A percentile compares a stretch with the other conserved stretches of the same genome.
Conservation (phyloP, 495 filamentous ascomycete genomes). For the Aspergillus campestris region DNA sequence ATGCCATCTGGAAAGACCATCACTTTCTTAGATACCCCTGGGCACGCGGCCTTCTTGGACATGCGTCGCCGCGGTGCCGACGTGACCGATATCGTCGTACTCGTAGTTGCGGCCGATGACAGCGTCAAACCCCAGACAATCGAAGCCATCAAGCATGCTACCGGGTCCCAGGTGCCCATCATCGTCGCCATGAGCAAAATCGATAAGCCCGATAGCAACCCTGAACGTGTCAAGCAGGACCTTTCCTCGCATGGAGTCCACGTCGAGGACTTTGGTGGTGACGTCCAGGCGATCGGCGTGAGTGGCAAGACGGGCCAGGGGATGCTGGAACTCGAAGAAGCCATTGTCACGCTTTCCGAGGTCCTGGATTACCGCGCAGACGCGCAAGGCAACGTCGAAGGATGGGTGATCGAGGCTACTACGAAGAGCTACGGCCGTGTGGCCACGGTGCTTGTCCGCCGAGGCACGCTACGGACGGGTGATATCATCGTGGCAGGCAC, state of each 20-base stretch:
- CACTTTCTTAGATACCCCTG: constrained; percentile 96
- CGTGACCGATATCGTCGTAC: constrained; percentile 92
- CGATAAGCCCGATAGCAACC: constrained; percentile 73
- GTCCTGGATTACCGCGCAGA: constrained; percentile 86
- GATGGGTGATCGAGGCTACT: constrained; percentile 90
- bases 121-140: constrained; percentile 96
- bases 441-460: constrained; percentile 80
- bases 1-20: constrained; percentile 80
- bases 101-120: constrained; percentile 96
- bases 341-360: constrained; percentile 72
- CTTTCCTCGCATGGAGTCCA: constrained; percentile 78
- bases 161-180: constrained; percentile 82
- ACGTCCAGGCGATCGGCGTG: constrained; percentile 83
- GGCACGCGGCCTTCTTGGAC: constrained; percentile 87
- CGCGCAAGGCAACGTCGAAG: constrained; percentile 67
- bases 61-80: constrained; percentile 96
- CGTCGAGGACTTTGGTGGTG: constrained; percentile 91
- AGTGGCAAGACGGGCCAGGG: constrained; percentile 91
- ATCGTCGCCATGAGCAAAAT: constrained; percentile 99
- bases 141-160: constrained; percentile 92
- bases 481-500: constrained; percentile 82
- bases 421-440: constrained; percentile 81
- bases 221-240: constrained; percentile 80
- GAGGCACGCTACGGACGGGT: constrained; percentile 74
- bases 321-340: constrained; percentile 88